Percentiles rank a stretch among this genome's conserved stretches.
phyloP scores from a whole-genome alignment of 1,284 basidiomycete species.

The Phylloboletellus chloephorus region DNA sequence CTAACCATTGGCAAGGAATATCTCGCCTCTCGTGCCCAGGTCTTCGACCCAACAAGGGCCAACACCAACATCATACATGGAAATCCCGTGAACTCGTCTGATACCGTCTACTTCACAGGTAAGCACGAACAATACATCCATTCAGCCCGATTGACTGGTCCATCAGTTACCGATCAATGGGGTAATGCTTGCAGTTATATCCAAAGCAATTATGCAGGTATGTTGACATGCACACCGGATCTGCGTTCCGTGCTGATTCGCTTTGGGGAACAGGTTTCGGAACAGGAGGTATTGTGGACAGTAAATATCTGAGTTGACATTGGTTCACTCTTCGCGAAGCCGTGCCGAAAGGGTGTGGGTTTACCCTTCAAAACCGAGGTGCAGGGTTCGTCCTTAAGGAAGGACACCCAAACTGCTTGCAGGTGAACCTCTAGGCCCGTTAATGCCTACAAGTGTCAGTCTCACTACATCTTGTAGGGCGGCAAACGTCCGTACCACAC shows the following conservation, averaged over 20 bases:
- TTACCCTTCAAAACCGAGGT: slow-evolving; percentile 94
- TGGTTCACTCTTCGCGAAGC: slow-evolving; percentile 39
- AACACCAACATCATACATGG: slow-evolving; percentile 70
- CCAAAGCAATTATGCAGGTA: slow-evolving; percentile 85
- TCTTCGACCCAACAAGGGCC: slow-evolving; percentile 69
- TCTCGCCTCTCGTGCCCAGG: slow-evolving; percentile 69
- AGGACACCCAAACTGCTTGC: slow-evolving; percentile 78
- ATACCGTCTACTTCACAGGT: slow-evolving; percentile 93
- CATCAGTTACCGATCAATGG: slow-evolving; percentile 73
- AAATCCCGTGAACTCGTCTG: slow-evolving; percentile 73
- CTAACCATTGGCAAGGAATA: slow-evolving; percentile 56
- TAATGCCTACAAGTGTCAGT: neutral
- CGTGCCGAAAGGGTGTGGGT: slow-evolving; percentile 88
- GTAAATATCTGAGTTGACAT: neutral
- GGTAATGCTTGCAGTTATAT: slow-evolving; percentile 96
- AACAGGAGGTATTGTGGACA: slow-evolving; percentile 55
- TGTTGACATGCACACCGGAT: slow-evolving; percentile 15
- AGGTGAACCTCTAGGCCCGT: slow-evolving; percentile 39
- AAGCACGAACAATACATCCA: slow-evolving; percentile 8
- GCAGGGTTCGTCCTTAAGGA: slow-evolving; percentile 76
- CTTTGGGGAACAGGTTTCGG: slow-evolving; percentile 54
- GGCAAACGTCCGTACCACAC: slow-evolving; percentile 93
- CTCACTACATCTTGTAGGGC: slow-evolving; percentile 39
- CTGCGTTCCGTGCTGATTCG: neutral
- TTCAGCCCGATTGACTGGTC: slow-evolving; percentile 1